Conservation (phyloP, 441 rosid genomes). For the Iberis amara region DNA sequence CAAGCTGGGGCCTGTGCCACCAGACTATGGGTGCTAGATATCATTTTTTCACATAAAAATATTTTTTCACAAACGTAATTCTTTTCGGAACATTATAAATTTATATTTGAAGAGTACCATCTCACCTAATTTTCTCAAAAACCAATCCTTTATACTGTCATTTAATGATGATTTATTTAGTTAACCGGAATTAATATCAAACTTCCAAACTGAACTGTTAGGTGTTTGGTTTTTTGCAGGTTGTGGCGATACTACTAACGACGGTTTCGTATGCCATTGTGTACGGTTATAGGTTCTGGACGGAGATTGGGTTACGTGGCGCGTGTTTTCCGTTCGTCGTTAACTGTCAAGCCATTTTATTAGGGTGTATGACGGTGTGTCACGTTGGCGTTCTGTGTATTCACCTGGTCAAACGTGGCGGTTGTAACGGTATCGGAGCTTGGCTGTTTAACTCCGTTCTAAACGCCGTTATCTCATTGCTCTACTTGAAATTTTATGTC, state of each 20-base stretch:
- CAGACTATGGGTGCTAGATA: too few species aligned
- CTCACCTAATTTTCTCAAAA: too few species aligned
- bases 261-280: constrained; percentile 61
- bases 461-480: constrained; percentile 49
- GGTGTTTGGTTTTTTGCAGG: constrained; percentile 24
- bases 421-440: constrained; percentile 84
- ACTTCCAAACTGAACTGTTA: neutral
- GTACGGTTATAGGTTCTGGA: constrained; percentile 89
- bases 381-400: constrained; percentile 64
- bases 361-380: constrained; percentile 63
- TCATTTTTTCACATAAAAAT: too few species aligned
- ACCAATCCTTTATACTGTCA: too few species aligned
- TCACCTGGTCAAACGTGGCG: constrained; percentile 69
- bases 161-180: too few species aligned
- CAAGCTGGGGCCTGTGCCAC: too few species aligned
- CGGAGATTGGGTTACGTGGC: constrained; percentile 62
- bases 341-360: constrained; percentile 50
- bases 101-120: too few species aligned
- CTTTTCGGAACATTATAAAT: too few species aligned
- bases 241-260: constrained; percentile 54
- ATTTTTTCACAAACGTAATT: too few species aligned
- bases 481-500: constrained; percentile 60
- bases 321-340: constrained; percentile 67
- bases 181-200: neutral
- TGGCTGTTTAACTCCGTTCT: constrained; percentile 75